Evolutionary conservation across 257 asterid species (phyloP).

Genomic region (Penstemon barbatus): DNA sequence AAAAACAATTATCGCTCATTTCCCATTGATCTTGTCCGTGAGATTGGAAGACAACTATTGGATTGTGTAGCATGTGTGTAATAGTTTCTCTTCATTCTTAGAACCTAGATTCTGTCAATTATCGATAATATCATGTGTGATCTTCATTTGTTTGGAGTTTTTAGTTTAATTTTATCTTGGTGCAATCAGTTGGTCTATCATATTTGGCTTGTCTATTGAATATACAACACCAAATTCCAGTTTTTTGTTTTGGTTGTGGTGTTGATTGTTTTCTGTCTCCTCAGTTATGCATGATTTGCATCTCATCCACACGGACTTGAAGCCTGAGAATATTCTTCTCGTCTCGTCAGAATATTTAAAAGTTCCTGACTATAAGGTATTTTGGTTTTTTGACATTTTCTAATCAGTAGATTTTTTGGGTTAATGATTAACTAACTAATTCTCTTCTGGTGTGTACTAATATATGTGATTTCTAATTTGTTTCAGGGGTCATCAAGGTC

Average conservation of each 20-base stretch:
- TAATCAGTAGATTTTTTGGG: background rate
- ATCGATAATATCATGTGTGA: background rate
- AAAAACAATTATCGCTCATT: conserved; percentile 97
- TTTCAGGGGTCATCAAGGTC: conserved; percentile 65
- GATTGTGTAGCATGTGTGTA: conserved; percentile 99
- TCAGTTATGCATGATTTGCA: conserved; percentile 95
- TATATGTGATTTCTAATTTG: background rate
- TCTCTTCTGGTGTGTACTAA: background rate
- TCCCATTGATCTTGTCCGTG: conserved; percentile 98
- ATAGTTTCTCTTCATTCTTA: conserved; percentile 49
- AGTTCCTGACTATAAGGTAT: conserved; percentile 89
- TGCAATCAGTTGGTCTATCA: background rate
- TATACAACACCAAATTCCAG: background rate
- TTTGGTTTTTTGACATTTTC: conserved; percentile 1
- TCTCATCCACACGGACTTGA: conserved; percentile 88
- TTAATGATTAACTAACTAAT: background rate
- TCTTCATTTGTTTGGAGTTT: too few relatives aligned
- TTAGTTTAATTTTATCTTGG: too few relatives aligned
- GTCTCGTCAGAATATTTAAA: conserved; percentile 70
- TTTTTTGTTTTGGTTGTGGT: conserved; percentile 6
- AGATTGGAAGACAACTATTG: conserved; percentile 99
- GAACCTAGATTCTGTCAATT: background rate
- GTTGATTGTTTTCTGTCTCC: conserved; percentile 26
- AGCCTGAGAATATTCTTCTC: conserved; percentile 94
- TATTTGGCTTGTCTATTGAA: background rate